A percentile compares a stretch with the other conserved stretches of the same genome.
Conservation (phyloP, 306 rosid species). For the Betula pendula region DNA sequence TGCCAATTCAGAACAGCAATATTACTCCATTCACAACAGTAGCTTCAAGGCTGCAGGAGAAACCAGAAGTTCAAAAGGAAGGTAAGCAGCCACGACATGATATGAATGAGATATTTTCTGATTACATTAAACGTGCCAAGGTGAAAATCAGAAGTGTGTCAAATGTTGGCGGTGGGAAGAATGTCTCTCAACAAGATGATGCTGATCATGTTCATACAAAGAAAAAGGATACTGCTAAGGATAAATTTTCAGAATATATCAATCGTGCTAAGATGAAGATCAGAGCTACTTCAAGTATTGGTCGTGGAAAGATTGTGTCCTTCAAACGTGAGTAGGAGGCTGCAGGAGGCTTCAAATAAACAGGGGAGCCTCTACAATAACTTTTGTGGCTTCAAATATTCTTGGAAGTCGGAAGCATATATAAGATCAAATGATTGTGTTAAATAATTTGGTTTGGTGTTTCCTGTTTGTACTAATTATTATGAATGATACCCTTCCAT, state of each 20-base stretch:
- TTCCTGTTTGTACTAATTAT: neutral
- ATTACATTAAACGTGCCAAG: constrained; percentile 38
- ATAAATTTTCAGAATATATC: constrained; percentile 50
- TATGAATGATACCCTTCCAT: neutral
- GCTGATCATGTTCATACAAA: constrained; percentile 8
- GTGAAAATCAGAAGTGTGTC: constrained; percentile 35
- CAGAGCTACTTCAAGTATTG: constrained; percentile 24
- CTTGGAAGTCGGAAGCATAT: neutral
- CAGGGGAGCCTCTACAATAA: neutral
- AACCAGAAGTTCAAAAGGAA: neutral
- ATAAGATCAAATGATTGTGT: neutral
- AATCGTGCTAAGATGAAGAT: constrained; percentile 41
- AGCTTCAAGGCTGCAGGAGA: neutral
- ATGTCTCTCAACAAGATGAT: constrained; percentile 15
- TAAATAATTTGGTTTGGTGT: neutral
- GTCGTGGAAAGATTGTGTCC: constrained; percentile 28
- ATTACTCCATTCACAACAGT: no score
- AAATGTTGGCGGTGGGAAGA: constrained; percentile 30
- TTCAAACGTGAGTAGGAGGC: constrained; percentile 35
- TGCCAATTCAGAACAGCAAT: no score
- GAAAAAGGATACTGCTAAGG: constrained; percentile 28
- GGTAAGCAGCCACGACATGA: constrained; percentile 15
- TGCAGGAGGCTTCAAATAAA: neutral
- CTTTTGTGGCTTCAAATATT: neutral
- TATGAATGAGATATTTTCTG: constrained; percentile 37